Evolutionary conservation across 2,329 filamentous ascomycete species (phyloP), one percentile per base, ranked within the genome.

Genomic region (Xylariaceae sp.): DNA sequence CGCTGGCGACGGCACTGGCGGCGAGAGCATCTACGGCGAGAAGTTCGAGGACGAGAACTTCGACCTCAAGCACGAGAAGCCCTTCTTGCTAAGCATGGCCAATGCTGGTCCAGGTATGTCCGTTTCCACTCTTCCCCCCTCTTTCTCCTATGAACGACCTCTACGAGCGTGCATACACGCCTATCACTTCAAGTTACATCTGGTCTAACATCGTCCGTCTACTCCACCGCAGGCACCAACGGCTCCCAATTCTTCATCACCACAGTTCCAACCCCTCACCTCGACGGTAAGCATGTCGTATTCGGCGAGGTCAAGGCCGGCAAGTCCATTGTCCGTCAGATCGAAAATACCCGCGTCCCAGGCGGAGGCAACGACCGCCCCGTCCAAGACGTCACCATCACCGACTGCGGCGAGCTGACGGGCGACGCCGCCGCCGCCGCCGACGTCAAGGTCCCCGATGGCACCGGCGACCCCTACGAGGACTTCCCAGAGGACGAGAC

Each of bases 31-130:
- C 66, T 98, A 97, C 63, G 91, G 91, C 60, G 86, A 86, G 64
- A 97, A 96, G 72, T 98, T 98, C 58, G 87, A 88, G 57, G 91
- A 98, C 58, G 91, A 98, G 77, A 95, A 94, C 66, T 97, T 98
- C 61, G 78, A 87, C 40, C 71, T 85, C 61, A 90, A 94, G 76
- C 93, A 98, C 63, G 87, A 94, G 57, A 86, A 84, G 57, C 90
- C 93, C 2, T 96, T 96, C 73, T 73, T 97, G 52, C 76, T 98
- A 48, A 94, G 87, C 63, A 98, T 98, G 93, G 93, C 93, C 59
- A 98, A 98, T 64, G 91, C 93, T 51, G 93, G 93, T 35, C 88
- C 89, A 34, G 88, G 85, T 85, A 76, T 55, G 79, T 28, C 16
- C 6, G 24, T n/a, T 12, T 34, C 15, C 29, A 19, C 22, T n/a